Evolutionary conservation across 2,329 filamentous ascomycete genomes (phyloP).

Genomic region (Thermothelomyces thermophilus): DNA sequence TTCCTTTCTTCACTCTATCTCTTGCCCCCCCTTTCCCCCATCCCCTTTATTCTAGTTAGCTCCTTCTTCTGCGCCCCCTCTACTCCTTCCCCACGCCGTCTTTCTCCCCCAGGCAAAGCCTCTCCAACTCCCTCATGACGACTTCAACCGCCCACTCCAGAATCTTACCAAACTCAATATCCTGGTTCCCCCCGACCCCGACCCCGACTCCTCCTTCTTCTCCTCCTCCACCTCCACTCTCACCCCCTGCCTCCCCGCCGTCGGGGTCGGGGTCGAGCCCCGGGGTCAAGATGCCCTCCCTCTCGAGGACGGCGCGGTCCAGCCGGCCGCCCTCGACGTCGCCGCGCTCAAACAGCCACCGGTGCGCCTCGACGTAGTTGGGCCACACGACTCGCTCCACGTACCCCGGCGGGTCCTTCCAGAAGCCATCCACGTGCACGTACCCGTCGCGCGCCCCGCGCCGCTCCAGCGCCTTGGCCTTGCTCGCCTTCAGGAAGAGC

Average conservation of each 20-base stretch:
- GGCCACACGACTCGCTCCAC: slow-evolving; percentile 95
- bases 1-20: too few species aligned
- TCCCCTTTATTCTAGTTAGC: too few species aligned
- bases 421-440: slow-evolving; percentile 82
- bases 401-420: slow-evolving; percentile 89
- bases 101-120: slow-evolving; percentile 12
- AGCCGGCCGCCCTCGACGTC: slow-evolving; percentile 55
- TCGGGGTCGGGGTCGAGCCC: neutral
- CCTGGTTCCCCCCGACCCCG: too few species aligned
- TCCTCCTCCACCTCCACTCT: slow-evolving; percentile 23
- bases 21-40: too few species aligned
- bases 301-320: slow-evolving; percentile 35
- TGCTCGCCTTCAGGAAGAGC: slow-evolving; percentile 69
- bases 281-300: slow-evolving; percentile 39
- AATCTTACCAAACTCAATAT: slow-evolving; percentile 45
- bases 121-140: slow-evolving; percentile 45
- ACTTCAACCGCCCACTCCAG: slow-evolving; percentile 63
- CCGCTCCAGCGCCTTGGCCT: slow-evolving; percentile 55
- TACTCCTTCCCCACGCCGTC: neutral
- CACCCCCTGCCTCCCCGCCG: neutral
- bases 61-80: too few species aligned
- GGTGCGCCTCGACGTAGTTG: slow-evolving; percentile 77
- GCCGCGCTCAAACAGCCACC: slow-evolving; percentile 67
- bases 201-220: slow-evolving; percentile 38
- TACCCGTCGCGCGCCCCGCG: slow-evolving; percentile 67